These are phyloP conservation scores for Pseudogymnoascus verrucosus DNA, from an alignment of 2,329 filamentous ascomycete species.

Conservation along the genomic window DNA sequence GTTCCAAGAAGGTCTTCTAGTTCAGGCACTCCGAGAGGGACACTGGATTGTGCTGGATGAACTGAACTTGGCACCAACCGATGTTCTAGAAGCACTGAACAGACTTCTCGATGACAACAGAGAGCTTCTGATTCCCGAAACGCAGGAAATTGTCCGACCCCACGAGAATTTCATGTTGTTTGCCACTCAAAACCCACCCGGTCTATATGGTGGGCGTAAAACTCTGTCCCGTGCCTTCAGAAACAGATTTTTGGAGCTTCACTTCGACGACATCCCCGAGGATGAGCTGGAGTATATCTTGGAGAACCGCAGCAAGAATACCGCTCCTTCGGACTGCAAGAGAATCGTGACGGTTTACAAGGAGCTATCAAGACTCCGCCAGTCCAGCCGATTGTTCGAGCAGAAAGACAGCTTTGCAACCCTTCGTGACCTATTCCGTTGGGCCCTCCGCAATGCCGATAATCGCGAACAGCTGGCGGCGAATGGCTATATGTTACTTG, in stretches of 20 bases:
- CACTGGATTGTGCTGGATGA: conserved; percentile 99
- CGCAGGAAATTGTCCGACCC: conserved; percentile 84
- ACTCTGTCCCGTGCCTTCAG: conserved; percentile 88
- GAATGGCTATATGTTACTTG: conserved; percentile 94
- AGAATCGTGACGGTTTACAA: conserved; percentile 91
- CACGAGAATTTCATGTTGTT: conserved; percentile 97
- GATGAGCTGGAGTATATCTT: conserved; percentile 88
- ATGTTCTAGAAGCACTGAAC: conserved; percentile 94
- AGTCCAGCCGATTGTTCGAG: conserved; percentile 87
- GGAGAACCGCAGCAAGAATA: conserved; percentile 74
- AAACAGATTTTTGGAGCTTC: conserved; percentile 92
- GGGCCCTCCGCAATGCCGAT: conserved; percentile 80
- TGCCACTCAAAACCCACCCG: conserved; percentile 93
- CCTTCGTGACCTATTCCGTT: conserved; percentile 88
- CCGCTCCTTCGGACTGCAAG: conserved; percentile 83
- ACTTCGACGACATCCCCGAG: conserved; percentile 97
- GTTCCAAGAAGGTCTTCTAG: conserved; percentile 90
- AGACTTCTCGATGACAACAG: conserved; percentile 92
- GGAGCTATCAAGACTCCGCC: conserved; percentile 80
- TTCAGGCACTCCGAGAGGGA: conserved; percentile 84
- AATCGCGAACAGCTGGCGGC: conserved; percentile 80
- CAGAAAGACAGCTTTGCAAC: conserved; percentile 97
- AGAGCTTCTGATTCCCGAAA: conserved; percentile 91
- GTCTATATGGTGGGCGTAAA: conserved; percentile 91
- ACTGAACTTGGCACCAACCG: conserved; percentile 90